Evolutionary conservation across 768 basidiomycete species (phyloP), one percentile per base, ranked within the genome.

Genomic region (Termitomyces sp.): DNA sequence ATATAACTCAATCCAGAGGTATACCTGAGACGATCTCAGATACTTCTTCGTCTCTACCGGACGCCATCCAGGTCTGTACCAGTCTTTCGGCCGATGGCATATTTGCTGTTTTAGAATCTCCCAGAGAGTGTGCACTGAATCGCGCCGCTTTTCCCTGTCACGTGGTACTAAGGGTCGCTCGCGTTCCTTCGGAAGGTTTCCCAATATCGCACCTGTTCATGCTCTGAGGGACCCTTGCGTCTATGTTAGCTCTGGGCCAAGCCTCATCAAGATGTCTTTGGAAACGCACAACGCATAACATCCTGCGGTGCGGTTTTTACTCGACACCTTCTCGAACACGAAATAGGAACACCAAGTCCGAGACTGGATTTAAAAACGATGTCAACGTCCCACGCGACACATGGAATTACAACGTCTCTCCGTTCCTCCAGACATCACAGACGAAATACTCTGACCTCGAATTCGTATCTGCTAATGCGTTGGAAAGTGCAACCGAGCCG

Each of bases 391-490:
- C 71, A 7, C 67, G 66, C 53, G 85, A 89, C 65, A 87, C 81
- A 70, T 84, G 87, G 81, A 93, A 93, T 71, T 93, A 88, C 71
- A 92, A 91, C 65, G 66, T 73, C 15, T 71, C 83, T 53, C 78
- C 81, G 35, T 82, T 89, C 65, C 74, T 78, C 37, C 74, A 77
- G 34, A 76, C 80, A 48, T 72, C 80, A 47, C 68, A 74, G 57
- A 69, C 68, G 8, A 71, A 76, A 49, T 67, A 70, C 41, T 53
- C 61, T 60, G 61, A 83, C 70, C 75, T 79, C 69, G 61, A 74
- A 11, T 61, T 79, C 28, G 84, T 94, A 58, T 84, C 85, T 9
- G 88, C 93, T 21, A 85, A 85, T 61, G 78, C 84, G 54, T 70
- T 94, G 57, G 83, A 84, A 60, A 69, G 66, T 54, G 69, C 71